Evolutionary conservation across 306 rosid genomes (phyloP).

Genomic region (Malus sylvestris): DNA sequence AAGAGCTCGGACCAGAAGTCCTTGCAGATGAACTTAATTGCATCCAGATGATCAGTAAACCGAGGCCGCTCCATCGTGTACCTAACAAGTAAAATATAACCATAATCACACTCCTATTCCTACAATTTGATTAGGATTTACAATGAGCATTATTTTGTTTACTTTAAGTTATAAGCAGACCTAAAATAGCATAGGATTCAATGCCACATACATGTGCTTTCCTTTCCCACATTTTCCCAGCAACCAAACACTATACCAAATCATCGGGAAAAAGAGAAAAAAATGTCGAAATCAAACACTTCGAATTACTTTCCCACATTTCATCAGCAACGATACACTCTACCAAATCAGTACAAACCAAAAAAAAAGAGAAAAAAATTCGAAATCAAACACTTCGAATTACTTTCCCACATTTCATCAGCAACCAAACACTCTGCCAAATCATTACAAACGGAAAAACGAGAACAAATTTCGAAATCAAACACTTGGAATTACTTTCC

Average conservation of each 20-base stretch:
- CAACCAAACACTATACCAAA: background rate
- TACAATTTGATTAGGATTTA: background rate
- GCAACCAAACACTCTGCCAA: background rate
- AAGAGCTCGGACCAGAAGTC: conserved; percentile 98
- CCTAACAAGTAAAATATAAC: conserved; percentile 24
- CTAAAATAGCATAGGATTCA: background rate
- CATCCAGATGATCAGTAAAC: conserved; percentile 86
- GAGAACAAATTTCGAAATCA: background rate
- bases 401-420: background rate
- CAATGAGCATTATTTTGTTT: background rate
- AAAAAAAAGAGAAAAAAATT: background rate
- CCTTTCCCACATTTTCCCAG: background rate
- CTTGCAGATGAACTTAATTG: conserved; percentile 95
- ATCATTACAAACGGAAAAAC: background rate
- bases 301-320: background rate
- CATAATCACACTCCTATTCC: background rate
- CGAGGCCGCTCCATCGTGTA: conserved; percentile 96
- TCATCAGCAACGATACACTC: conserved; percentile 5
- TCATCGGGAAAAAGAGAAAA: background rate
- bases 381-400: background rate
- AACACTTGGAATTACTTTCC: background rate
- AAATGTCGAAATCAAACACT: background rate
- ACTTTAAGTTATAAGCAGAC: background rate
- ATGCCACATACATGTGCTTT: background rate
- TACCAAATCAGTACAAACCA: background rate